Evolutionary conservation across 2,329 filamentous ascomycete species (phyloP).

Genomic region (Metarhizium brunneum): DNA sequence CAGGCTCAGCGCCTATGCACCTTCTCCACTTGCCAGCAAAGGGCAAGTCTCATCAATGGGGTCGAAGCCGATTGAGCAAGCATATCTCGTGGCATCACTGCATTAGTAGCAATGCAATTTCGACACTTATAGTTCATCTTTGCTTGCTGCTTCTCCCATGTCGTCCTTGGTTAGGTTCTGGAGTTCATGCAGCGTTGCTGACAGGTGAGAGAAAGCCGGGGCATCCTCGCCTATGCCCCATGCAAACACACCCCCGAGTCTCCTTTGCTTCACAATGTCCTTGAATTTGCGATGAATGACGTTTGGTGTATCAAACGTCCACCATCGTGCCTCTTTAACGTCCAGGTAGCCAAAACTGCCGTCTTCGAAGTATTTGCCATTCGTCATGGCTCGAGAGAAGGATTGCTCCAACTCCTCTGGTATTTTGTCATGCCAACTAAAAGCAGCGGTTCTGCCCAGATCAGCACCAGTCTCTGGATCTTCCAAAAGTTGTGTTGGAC

Average conservation of each 20-base stretch:
- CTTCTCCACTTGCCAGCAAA: no score
- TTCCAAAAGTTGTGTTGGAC: conserved; percentile 47
- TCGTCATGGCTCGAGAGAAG: conserved; percentile 43
- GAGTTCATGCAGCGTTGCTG: conserved; percentile 21
- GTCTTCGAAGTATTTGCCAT: conserved; percentile 44
- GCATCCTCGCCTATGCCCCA: conserved; percentile 67
- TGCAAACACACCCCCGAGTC: conserved; percentile 62
- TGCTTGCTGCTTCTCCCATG: not conserved
- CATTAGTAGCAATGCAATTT: not conserved
- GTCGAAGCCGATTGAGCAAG: not conserved
- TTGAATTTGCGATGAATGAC: conserved; percentile 54
- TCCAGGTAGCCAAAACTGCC: conserved; percentile 67
- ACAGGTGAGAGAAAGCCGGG: conserved; percentile 30
- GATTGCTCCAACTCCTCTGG: conserved; percentile 44
- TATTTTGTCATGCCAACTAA: conserved; percentile 50
- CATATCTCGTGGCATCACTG: not conserved
- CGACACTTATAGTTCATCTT: conserved; percentile 20
- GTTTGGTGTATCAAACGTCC: conserved; percentile 61
- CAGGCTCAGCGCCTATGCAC: no score
- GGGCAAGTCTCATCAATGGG: not conserved
- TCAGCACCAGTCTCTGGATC: conserved; percentile 48
- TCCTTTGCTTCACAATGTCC: conserved; percentile 43
- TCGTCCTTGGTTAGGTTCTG: conserved; percentile 3
- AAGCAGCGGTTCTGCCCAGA: conserved; percentile 45
- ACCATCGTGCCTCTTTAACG: conserved; percentile 48